A percentile compares a stretch with the other conserved stretches of the same genome.
These are phyloP conservation scores for Salix exigua DNA, from an alignment of 345 rosid species.

Conservation along the genomic window DNA sequence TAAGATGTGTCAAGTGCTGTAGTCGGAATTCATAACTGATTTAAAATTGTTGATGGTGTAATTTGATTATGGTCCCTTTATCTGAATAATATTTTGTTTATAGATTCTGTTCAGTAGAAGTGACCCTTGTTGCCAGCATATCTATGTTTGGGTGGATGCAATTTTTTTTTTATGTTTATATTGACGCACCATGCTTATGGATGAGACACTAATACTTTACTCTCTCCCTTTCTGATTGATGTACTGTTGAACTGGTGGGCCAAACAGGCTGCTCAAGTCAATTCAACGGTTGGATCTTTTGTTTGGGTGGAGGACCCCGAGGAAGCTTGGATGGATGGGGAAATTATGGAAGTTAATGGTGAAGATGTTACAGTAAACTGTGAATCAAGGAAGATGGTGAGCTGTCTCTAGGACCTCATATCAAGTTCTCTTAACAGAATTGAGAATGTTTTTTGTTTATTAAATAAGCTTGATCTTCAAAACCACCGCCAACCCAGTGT, in stretches of 20 bases:
- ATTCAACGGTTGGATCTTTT: conserved; percentile 15
- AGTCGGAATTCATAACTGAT: neutral
- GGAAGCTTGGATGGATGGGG: conserved; percentile 28
- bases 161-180: neutral
- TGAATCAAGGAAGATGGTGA: conserved; percentile 22
- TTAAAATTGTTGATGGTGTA: neutral
- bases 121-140: neutral
- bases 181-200: neutral
- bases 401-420: neutral
- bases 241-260: conserved; percentile 6
- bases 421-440: neutral
- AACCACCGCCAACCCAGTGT: neutral
- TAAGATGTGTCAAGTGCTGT: neutral
- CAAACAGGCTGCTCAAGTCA: conserved; percentile 14
- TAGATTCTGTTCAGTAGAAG: neutral
- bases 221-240: conserved; percentile 4
- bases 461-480: neutral
- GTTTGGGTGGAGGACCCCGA: conserved; percentile 33
- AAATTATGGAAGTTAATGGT: conserved; percentile 25
- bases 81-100: neutral
- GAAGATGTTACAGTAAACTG: conserved; percentile 16
- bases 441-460: neutral
- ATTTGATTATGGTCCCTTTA: neutral
- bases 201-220: neutral
- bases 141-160: neutral